Percentiles rank a stretch among this genome's conserved stretches.
These are phyloP conservation scores for Fusarium graminum DNA, from an alignment of 2,329 filamentous ascomycete genomes.

Conservation along the genomic window DNA sequence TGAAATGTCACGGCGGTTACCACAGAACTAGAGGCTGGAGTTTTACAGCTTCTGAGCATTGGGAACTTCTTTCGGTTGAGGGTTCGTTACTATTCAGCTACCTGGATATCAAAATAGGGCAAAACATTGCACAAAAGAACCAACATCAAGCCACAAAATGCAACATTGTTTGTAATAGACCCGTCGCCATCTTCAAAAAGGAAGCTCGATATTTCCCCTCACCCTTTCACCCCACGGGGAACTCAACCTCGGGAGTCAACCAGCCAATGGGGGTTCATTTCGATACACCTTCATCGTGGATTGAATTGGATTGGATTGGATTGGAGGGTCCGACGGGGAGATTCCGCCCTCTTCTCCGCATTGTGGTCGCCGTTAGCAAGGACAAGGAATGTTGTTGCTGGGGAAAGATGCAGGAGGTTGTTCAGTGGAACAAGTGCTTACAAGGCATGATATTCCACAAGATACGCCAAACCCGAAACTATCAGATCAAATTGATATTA, in stretches of 20 bases:
- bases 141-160: conserved; percentile 18
- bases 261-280: conserved; percentile 21
- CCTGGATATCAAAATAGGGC: too few species aligned
- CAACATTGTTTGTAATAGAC: conserved; percentile 18
- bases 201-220: conserved; percentile 35
- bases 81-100: too few species aligned
- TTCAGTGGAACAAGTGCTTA: not conserved
- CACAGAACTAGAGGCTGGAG: too few species aligned
- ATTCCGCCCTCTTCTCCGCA: conserved; percentile 31
- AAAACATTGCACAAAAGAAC: not conserved
- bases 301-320: not conserved
- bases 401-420: not conserved
- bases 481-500: too few species aligned
- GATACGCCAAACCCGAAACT: too few species aligned
- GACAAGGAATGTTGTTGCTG: conserved; percentile 11
- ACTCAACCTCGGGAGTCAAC: conserved; percentile 13
- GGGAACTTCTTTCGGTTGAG: too few species aligned
- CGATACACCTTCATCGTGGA: conserved; percentile 7
- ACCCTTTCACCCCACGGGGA: conserved; percentile 30
- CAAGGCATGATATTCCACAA: not conserved
- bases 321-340: conserved; percentile 19
- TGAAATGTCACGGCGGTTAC: too few species aligned
- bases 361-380: not conserved
- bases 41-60: too few species aligned
- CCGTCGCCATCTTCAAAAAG: conserved; percentile 13